These are phyloP conservation scores for Ogataea glucozyma DNA, from an alignment of 805 yeast genomes.

Conservation along the genomic window DNA sequence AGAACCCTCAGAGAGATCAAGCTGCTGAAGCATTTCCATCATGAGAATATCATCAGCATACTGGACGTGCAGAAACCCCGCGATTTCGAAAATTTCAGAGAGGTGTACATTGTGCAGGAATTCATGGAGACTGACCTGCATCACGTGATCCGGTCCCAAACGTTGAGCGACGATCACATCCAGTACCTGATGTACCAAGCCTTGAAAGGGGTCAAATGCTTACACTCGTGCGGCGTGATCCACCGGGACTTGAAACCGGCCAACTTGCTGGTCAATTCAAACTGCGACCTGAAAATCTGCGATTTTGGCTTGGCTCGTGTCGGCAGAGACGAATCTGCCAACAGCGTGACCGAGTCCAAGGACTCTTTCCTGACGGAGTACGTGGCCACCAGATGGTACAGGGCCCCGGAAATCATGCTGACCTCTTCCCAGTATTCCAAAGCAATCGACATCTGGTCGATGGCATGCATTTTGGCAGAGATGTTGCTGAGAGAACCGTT, in stretches of 20 bases:
- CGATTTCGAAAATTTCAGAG: constrained; percentile 59
- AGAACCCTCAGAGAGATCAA: constrained; percentile 73
- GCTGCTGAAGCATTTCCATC: constrained; percentile 63
- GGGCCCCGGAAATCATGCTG: constrained; percentile 84
- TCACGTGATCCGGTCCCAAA: constrained; percentile 56
- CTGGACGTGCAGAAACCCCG: constrained; percentile 67
- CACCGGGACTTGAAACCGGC: constrained; percentile 81
- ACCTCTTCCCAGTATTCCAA: constrained; percentile 70
- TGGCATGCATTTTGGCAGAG: constrained; percentile 78
- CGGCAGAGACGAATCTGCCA: constrained; percentile 47
- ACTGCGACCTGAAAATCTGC: constrained; percentile 75
- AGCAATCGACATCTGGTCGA: constrained; percentile 80
- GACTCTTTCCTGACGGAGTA: constrained; percentile 64
- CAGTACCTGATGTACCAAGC: constrained; percentile 73
- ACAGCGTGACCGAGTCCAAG: constrained; percentile 23
- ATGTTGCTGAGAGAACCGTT: constrained; percentile 61
- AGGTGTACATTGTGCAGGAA: constrained; percentile 76
- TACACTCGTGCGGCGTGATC: constrained; percentile 72
- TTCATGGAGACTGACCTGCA: constrained; percentile 76
- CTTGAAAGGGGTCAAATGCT: constrained; percentile 64
- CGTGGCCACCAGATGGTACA: constrained; percentile 83
- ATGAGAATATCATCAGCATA: constrained; percentile 70
- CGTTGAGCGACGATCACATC: constrained; percentile 63
- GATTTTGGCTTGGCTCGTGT: constrained; percentile 76
- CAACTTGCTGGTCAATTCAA: constrained; percentile 62